Evolutionary conservation across 169 alveolate species (phyloP).

Genomic region (Eimeria necatrix): DNA sequence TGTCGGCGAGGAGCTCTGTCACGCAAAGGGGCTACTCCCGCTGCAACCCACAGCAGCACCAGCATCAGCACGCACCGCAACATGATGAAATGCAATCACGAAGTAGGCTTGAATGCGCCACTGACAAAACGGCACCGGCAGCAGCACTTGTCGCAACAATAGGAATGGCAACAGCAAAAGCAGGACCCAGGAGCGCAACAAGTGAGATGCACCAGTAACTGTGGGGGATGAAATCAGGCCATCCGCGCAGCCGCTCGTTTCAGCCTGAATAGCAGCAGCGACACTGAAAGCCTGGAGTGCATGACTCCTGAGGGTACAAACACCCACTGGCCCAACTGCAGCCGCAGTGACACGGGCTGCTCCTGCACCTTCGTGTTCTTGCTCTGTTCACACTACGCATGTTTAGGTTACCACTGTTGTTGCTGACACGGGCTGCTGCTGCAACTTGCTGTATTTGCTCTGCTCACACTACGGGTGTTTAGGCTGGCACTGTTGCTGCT

Average conservation of each 20-base stretch:
- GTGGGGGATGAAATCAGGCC: constrained; percentile 24
- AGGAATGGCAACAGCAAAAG: constrained; percentile 21
- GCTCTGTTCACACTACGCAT: background rate
- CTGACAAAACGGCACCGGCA: background rate
- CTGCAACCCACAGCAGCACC: background rate
- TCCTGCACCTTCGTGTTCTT: background rate
- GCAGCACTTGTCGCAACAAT: constrained; percentile 7
- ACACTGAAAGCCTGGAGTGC: background rate
- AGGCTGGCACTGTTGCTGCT: constrained; percentile 46
- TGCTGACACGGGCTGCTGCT: no score
- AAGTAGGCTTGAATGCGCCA: background rate
- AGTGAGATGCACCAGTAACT: background rate
- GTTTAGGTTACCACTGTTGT: background rate
- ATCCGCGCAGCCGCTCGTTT: background rate
- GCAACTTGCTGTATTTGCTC: background rate
- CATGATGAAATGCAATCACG: background rate
- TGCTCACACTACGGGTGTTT: constrained; percentile 19
- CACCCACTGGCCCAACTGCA: background rate
- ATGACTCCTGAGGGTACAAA: background rate
- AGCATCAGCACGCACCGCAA: background rate
- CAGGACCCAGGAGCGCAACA: background rate
- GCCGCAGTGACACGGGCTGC: background rate
- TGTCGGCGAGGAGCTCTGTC: constrained; percentile 36
- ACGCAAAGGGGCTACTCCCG: constrained; percentile 37
- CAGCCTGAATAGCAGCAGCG: constrained; percentile 24